Evolutionary conservation across 116 monocot genomes (phyloP), one percentile per base, ranked within the genome.

Genomic region (Dioscorea cayenensis): DNA sequence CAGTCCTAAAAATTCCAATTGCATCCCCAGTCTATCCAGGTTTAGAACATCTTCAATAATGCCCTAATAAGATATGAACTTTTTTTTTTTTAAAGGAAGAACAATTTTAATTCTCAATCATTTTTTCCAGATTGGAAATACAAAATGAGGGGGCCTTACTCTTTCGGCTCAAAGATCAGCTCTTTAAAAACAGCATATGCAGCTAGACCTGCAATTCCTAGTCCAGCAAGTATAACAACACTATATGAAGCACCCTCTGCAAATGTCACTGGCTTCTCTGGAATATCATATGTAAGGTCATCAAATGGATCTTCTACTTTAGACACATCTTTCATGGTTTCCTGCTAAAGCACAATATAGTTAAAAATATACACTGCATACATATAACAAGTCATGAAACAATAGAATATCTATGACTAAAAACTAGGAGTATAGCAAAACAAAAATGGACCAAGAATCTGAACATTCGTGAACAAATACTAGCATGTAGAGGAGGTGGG

Each of bases 131-230:
- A 16, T 51, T 65, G 28, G 36, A 60, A 22, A 29, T 73, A 27
- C 50, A 77, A 67, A 69, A 28, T 62, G 12, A 62, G 12, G n/a
- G 23, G 20, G 59, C 59, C 90, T 77, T 80, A 97, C 97, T 97
- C 97, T 72, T 88, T 97, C 52, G 97, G 97, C 81, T 97, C 76
- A 77, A 97, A 93, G 19, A 97, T 90, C 69, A 97, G 86, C 68
- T 97, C 97, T 76, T 97, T 97, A 21, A 97, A 90, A 66, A 93
- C 97, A 72, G 88, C 93, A 93, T 97, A 97, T 27, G 81, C 97
- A 65, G 97, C 97, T 49, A 90, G 73, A 12, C 75, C 88, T 27
- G 97, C 97, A 70, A 92, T 36, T 51, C 90, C 97, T n/a, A 97
- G 84, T 25, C 97, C 97, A 1, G 84, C 88, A 73, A 97, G 82